Evolutionary conservation across 2,329 filamentous ascomycete species (phyloP).

Genomic region (Hypoxylon sp.): DNA sequence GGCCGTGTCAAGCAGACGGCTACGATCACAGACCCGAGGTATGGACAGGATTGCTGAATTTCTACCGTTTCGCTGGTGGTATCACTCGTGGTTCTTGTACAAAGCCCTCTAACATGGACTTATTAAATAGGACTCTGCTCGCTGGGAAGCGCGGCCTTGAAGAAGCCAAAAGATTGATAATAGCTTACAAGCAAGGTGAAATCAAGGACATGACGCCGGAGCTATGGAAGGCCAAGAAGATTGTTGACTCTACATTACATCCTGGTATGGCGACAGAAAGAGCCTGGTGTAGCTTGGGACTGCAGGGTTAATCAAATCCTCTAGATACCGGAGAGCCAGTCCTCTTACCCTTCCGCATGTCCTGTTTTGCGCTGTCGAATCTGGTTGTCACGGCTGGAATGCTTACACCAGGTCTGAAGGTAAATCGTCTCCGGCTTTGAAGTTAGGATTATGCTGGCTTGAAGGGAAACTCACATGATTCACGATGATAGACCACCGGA

Average conservation of each 20-base stretch:
- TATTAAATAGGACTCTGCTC: slow-evolving; percentile 79
- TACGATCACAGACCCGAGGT: slow-evolving; percentile 95
- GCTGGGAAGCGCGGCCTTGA: slow-evolving; percentile 83
- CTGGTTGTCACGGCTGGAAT: slow-evolving; percentile 95
- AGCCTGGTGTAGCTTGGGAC: slow-evolving; percentile 7
- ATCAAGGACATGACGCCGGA: slow-evolving; percentile 85
- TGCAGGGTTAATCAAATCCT: slow-evolving; percentile 31
- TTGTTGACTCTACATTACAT: slow-evolving; percentile 95
- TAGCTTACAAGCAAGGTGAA: slow-evolving; percentile 88
- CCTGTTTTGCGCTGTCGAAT: slow-evolving; percentile 92
- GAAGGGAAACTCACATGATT: slow-evolving; percentile 25
- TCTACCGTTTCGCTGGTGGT: slow-evolving; percentile 16
- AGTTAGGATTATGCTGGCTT: neutral
- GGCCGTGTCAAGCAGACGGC: slow-evolving; percentile 91
- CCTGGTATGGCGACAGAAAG: slow-evolving; percentile 72
- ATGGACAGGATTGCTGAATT: slow-evolving; percentile 58
- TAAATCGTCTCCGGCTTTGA: slow-evolving; percentile 53
- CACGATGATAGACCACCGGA: slow-evolving; percentile 72
- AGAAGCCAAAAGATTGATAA: slow-evolving; percentile 83
- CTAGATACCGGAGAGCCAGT: slow-evolving; percentile 92
- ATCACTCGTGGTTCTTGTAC: neutral
- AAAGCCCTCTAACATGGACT: slow-evolving; percentile 33
- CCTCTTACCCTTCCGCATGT: slow-evolving; percentile 97
- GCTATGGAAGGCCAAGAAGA: slow-evolving; percentile 95
- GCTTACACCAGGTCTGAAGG: slow-evolving; percentile 88